Evolutionary conservation across 2,329 filamentous ascomycete species (phyloP), one percentile per base, ranked within the genome.

Genomic region (Thermothelomyces thermophilus): DNA sequence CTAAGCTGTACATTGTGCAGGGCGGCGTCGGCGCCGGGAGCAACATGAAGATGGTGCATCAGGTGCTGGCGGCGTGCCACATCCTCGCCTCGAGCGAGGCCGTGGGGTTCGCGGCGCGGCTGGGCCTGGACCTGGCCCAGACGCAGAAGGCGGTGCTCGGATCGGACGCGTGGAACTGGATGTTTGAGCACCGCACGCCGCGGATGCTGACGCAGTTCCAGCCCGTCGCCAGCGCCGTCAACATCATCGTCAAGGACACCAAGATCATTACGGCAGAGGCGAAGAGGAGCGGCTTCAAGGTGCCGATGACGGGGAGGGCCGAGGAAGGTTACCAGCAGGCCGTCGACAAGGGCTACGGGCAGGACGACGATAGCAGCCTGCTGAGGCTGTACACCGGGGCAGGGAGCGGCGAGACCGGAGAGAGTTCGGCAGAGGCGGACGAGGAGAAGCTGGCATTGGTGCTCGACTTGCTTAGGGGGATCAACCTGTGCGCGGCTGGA

Each of bases 191-290:
- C 59, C 71, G 80, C 9, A 66, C 73, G 0, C 75, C 76, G 20
- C 68, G 80, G 37, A 78, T 82, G 64, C 59, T 82, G 33, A 68
- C 73, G 26, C 66, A 73, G 36, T 77, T 72, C 63, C 67, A 73
- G 54, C 79, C 79, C 0, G 64, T 81, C 31, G 77, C 76, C 14
- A 82, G 78, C 60, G 79, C 79, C 2, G 60, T 80, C 42, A 75
- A 73, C 26, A 83, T 82, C 56, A 82, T 82, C 53, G 56, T 79
- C 31, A 83, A 83, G 66, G 79, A 83, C 63, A 69, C 71, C 61
- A 73, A 77, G 43, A 87, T 87, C 65, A 84, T 87, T 62, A 86
- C 83, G 1, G 76, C 79, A 22, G 81, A 80, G 51, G 81, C 82
- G 1, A 71, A 81, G 17, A 69, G 77, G 36, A 66, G 70, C 47